Evolutionary conservation across 2,329 filamentous ascomycete species (phyloP).

Genomic region (Sporothrix sp.): DNA sequence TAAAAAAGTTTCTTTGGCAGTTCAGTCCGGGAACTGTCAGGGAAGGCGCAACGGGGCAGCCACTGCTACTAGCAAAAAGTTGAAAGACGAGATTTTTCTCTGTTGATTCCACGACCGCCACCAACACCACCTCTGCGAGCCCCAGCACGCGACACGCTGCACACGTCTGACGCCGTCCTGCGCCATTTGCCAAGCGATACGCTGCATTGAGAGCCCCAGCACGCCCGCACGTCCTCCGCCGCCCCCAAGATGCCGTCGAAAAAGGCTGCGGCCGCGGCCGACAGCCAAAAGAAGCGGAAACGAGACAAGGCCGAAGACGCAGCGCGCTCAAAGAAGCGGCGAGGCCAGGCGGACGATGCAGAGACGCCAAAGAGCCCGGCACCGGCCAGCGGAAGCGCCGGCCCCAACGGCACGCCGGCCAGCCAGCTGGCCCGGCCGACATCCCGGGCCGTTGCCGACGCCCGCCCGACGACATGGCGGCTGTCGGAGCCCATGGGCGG

Average conservation of each 20-base stretch:
- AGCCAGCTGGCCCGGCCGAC: conserved; percentile 2
- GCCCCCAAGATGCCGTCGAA: conserved; percentile 14
- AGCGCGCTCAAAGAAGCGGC: conserved; percentile 16
- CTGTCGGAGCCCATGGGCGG: conserved; percentile 56
- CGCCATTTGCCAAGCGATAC: background rate
- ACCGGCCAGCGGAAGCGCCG: background rate
- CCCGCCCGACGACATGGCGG: conserved; percentile 38
- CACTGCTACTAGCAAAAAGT: background rate
- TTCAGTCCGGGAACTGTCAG: background rate
- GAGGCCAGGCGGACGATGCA: conserved; percentile 9
- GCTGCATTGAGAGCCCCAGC: too few relatives aligned
- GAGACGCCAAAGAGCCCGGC: background rate
- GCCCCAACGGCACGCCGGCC: too few relatives aligned
- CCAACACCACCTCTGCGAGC: background rate
- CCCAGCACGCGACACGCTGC: too few relatives aligned
- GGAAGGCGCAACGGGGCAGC: background rate
- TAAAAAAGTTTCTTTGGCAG: conserved; percentile 13
- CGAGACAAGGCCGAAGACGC: conserved; percentile 24
- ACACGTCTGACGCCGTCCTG: too few relatives aligned
- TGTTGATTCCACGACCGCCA: background rate
- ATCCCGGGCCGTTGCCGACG: conserved; percentile 6
- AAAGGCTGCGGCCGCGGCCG: conserved; percentile 22
- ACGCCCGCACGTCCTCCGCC: too few relatives aligned
- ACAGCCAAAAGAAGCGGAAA: conserved; percentile 25
- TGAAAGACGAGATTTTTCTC: conserved; percentile 1